Evolutionary conservation across 1,139 yeast genomes (phyloP).

Genomic region (Kodamaea arcana): DNA sequence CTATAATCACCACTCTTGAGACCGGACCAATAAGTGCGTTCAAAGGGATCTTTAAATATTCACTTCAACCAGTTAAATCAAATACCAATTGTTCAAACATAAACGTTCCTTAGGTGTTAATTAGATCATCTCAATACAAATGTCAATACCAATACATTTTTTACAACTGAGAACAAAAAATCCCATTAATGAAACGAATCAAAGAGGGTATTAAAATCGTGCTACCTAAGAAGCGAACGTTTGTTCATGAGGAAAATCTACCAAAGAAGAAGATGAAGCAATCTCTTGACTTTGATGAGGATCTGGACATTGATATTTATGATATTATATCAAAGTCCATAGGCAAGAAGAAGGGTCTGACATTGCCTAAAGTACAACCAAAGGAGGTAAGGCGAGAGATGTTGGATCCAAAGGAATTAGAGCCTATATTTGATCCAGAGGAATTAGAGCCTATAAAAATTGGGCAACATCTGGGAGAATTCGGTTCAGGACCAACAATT

Average conservation of each 20-base stretch:
- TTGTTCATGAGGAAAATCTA: constrained; percentile 1
- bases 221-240: constrained; percentile 1
- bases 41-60: too few species aligned
- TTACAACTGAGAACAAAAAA: too few species aligned
- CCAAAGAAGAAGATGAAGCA: constrained; percentile 2
- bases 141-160: too few species aligned
- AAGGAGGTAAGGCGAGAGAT: not conserved
- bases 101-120: too few species aligned
- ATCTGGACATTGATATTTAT: constrained; percentile 10
- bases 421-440: not conserved
- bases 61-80: too few species aligned
- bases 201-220: not conserved
- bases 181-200: not conserved
- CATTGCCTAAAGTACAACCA: not conserved
- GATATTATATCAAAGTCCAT: constrained; percentile 8
- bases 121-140: too few species aligned
- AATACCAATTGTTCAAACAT: too few species aligned
- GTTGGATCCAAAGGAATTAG: not conserved
- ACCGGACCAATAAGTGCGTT: too few species aligned
- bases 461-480: too few species aligned
- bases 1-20: too few species aligned
- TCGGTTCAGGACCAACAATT: too few species aligned
- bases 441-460: not conserved
- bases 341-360: not conserved
- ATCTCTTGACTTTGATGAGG: constrained; percentile 1